Conservation (phyloP, 1,284 basidiomycete genomes). For the Heterobasidion parviporum region DNA sequence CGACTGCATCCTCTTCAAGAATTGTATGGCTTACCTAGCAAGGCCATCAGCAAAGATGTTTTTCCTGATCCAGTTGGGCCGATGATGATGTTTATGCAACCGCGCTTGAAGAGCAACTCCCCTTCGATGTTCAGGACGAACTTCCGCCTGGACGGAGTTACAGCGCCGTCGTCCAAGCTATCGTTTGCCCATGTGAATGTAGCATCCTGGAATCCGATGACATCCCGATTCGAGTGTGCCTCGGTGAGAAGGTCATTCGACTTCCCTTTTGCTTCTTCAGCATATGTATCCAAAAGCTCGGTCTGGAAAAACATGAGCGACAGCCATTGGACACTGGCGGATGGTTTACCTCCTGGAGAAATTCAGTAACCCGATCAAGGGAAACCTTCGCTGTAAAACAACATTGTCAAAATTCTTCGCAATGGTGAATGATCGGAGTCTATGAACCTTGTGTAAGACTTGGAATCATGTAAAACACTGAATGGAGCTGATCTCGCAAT, state of each 20-base stretch:
- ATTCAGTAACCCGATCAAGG: slow-evolving; percentile 36
- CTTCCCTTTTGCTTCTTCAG: slow-evolving; percentile 19
- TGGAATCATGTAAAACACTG: slow-evolving; percentile 23
- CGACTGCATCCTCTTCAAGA: slow-evolving; percentile 6
- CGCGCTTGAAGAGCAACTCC: slow-evolving; percentile 49
- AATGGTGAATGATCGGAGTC: slow-evolving; percentile 17
- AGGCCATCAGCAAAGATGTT: slow-evolving; percentile 44
- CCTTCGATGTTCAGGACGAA: slow-evolving; percentile 42
- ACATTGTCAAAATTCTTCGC: slow-evolving; percentile 14
- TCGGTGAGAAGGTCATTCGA: slow-evolving; percentile 10
- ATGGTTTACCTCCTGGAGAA: slow-evolving; percentile 31
- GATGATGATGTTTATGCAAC: slow-evolving; percentile 54
- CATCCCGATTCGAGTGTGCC: slow-evolving; percentile 14
- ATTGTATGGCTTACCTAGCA: slow-evolving; percentile 31
- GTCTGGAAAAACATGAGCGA: slow-evolving; percentile 21
- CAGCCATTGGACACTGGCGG: neutral
- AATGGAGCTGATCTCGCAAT: slow-evolving; percentile 23
- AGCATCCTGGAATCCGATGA: slow-evolving; percentile 33
- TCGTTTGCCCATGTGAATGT: slow-evolving; percentile 32
- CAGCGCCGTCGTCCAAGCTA: slow-evolving; percentile 10
- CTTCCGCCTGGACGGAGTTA: slow-evolving; percentile 24
- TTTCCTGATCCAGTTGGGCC: slow-evolving; percentile 54
- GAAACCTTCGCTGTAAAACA: slow-evolving; percentile 33
- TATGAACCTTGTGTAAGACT: slow-evolving; percentile 22
- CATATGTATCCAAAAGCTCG: slow-evolving; percentile 40